These are phyloP conservation scores for Inga leiocalycina DNA, from an alignment of 306 rosid genomes.

Conservation along the genomic window DNA sequence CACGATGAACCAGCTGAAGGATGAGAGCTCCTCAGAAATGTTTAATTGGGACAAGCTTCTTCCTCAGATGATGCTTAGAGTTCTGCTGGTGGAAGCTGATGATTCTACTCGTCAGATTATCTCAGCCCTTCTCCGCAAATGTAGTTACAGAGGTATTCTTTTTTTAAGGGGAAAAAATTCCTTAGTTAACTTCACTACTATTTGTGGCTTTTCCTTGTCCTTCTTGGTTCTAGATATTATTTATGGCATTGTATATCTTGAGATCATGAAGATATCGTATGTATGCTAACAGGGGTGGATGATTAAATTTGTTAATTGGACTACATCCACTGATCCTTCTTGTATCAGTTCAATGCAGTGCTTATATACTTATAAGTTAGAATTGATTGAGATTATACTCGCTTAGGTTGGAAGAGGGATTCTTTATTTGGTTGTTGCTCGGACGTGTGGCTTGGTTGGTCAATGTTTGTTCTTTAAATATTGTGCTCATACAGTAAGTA, in stretches of 20 bases:
- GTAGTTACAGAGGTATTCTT: slow-evolving; percentile 49
- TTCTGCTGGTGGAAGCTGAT: slow-evolving; percentile 58
- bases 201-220: not conserved
- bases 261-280: not conserved
- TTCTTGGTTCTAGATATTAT: not conserved
- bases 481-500: slow-evolving; percentile 8
- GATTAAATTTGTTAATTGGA: not conserved
- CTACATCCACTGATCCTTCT: not conserved
- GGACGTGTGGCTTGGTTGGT: slow-evolving; percentile 19
- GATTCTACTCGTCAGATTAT: slow-evolving; percentile 62
- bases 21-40: slow-evolving; percentile 25
- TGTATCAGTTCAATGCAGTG: not conserved
- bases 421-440: slow-evolving; percentile 17
- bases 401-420: slow-evolving; percentile 21
- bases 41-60: slow-evolving; percentile 45
- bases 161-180: not conserved
- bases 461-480: slow-evolving; percentile 18
- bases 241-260: slow-evolving; percentile 2
- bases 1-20: slow-evolving; percentile 3
- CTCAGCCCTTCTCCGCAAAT: slow-evolving; percentile 60
- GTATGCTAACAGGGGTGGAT: not conserved
- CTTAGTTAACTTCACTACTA: not conserved
- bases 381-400: slow-evolving; percentile 19
- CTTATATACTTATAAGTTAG: not conserved
- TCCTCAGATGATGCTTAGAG: slow-evolving; percentile 37